Base-by-base conservation (phyloP, 2,329 filamentous ascomycete genomes). In the Biscogniauxia mediterranea region DNA sequence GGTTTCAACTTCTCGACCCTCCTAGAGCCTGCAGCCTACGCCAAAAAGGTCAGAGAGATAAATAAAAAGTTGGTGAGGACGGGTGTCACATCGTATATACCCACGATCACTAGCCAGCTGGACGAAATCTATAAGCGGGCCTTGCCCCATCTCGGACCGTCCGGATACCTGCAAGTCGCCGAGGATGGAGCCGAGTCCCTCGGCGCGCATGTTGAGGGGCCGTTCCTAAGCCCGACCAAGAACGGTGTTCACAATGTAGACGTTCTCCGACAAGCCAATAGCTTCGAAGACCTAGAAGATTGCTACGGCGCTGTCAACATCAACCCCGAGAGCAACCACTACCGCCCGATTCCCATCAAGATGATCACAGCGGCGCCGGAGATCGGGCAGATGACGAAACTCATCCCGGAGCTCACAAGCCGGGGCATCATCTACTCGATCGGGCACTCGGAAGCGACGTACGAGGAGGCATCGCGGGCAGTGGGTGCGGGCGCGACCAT, bases 291-390 rank as follows among this genome's bases (percentile, higher is more conserved):
- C 64, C 78, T 93, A 13, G 84, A 88, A 64, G 77, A 79, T 32
- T 91, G 89, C 78, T 94, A 97, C 75, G 93, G 93, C 52, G 71
- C 79, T 3, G 78, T 82, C 23, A 95, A 96, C 71, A 78, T 97
- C 62, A 75, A 71, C 5, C 70, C 78, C 3, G 64, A 69, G 15
- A 65, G 73, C 4, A 68, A 71, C 6, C 74, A 73, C 6, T 74
- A 75, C 11, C 73, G 74, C 11, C 75, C 75, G 8, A 74, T 78
- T 5, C 77, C 79, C 13, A 85, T 97, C 71, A 91, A 87, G 71
- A 89, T 94, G 82, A 87, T 97, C 68, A 97, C 93, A 3, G 88
- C 91, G 4, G 93, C 93, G 1, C 93, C 93, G 0, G 93, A 97
- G 76, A 81, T 84, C 1, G 91, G 90, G 56, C 79, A 83, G 64